phyloP scores from a whole-genome alignment of 2,329 filamentous ascomycete genomes.

The Pseudogymnoascus sp. region DNA sequence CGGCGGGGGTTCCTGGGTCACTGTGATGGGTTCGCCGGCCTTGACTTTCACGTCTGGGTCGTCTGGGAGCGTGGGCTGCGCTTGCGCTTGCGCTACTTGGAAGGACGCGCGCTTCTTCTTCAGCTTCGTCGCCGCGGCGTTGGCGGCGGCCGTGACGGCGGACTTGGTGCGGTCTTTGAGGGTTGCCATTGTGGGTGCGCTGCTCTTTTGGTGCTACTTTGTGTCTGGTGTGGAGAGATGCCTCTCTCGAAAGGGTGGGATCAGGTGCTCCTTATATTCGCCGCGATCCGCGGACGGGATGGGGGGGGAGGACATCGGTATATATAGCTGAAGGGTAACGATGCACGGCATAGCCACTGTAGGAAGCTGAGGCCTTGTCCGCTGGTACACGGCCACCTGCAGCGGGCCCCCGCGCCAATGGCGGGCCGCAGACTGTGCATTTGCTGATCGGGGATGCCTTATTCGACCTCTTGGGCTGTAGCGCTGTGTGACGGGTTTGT shows the following conservation, averaged over 20 bases:
- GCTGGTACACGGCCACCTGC: neutral
- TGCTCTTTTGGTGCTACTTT: neutral
- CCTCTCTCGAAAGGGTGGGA: neutral
- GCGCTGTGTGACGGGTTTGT: neutral
- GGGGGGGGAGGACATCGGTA: neutral
- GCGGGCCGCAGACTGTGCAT: neutral
- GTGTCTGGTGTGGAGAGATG: neutral
- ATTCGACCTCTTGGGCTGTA: neutral
- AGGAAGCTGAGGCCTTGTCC: neutral
- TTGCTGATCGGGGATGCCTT: neutral
- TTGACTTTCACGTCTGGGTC: neutral
- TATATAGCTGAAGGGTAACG: slow-evolving; percentile 4
- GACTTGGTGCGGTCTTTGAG: slow-evolving; percentile 7
- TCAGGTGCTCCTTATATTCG: neutral
- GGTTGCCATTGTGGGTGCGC: neutral
- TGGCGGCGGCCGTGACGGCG: neutral
- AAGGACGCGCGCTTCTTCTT: neutral
- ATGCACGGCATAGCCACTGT: neutral
- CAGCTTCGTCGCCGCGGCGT: neutral
- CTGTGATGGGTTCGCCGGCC: neutral
- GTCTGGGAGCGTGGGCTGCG: neutral
- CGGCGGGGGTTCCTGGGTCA: neutral
- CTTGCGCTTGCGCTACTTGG: neutral
- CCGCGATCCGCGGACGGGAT: neutral
- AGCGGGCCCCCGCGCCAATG: neutral